Conservation (phyloP, 1,284 basidiomycete species). For the Phaffia rhodozyma region DNA sequence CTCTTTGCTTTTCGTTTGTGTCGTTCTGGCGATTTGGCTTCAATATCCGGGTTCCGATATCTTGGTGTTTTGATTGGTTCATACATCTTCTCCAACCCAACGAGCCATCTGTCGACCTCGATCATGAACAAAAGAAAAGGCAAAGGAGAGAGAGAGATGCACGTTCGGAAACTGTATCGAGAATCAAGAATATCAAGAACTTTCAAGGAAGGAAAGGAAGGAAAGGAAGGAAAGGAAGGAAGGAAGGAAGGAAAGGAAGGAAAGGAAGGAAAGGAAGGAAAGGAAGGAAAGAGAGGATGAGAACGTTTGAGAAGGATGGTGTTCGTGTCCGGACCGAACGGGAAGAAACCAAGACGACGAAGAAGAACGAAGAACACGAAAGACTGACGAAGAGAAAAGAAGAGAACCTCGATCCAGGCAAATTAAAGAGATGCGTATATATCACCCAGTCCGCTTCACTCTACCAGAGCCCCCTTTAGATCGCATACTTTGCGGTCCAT, state of each 20-base stretch:
- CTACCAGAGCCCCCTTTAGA: not conserved
- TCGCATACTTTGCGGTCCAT: conserved; percentile 79
- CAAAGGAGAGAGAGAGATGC: not conserved
- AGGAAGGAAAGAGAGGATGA: not conserved
- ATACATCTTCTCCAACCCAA: too few species aligned
- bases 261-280: too few species aligned
- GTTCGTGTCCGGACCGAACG: not conserved
- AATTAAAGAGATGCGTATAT: not conserved
- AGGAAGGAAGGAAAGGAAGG: not conserved
- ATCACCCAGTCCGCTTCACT: not conserved
- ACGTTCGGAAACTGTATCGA: not conserved
- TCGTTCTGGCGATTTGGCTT: too few species aligned
- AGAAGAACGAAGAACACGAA: not conserved
- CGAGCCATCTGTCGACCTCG: too few species aligned
- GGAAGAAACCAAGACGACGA: not conserved
- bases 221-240: not conserved
- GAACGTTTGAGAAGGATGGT: too few species aligned
- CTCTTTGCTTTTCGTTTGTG: too few species aligned
- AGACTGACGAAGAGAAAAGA: not conserved
- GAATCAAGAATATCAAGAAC: not conserved
- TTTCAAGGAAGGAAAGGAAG: not conserved
- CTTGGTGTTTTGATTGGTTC: too few species aligned
- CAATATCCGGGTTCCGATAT: too few species aligned
- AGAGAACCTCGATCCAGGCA: not conserved
- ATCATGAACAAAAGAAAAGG: not conserved